These are phyloP conservation scores for Wickerhamomyces xylosicus DNA, from an alignment of 805 yeast species.

Conservation along the genomic window DNA sequence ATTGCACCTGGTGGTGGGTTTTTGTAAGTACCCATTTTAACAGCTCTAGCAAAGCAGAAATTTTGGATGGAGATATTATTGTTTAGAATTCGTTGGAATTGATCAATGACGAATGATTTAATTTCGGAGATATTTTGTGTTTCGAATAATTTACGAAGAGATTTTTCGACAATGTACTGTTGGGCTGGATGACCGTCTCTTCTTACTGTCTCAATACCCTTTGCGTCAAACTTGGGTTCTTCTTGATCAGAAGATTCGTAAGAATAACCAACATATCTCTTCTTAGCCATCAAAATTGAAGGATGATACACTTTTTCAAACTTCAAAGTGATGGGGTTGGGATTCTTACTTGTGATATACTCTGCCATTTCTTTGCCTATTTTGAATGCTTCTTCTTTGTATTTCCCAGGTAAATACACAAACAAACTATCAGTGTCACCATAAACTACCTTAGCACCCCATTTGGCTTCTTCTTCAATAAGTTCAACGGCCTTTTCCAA, in stretches of 20 bases:
- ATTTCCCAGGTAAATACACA: conserved; percentile 79
- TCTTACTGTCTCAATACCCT: conserved; percentile 91
- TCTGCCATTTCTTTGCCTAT: conserved; percentile 66
- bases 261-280: conserved; percentile 82
- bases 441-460: conserved; percentile 91
- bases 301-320: conserved; percentile 93
- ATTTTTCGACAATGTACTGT: conserved; percentile 66
- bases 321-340: conserved; percentile 73
- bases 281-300: conserved; percentile 71
- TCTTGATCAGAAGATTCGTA: conserved; percentile 40
- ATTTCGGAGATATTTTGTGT: conserved; percentile 62
- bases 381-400: conserved; percentile 65
- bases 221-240: conserved; percentile 77
- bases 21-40: conserved; percentile 74
- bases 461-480: conserved; percentile 47
- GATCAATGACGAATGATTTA: conserved; percentile 50
- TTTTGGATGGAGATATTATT: conserved; percentile 66
- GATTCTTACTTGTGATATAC: conserved; percentile 53
- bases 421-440: conserved; percentile 96
- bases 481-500: conserved; percentile 56
- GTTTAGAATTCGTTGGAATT: conserved; percentile 56
- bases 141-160: conserved; percentile 60
- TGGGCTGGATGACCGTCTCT: conserved; percentile 94
- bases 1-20: conserved; percentile 90
- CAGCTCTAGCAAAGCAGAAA: conserved; percentile 88